Percentiles rank a stretch among this genome's conserved stretches.
Evolutionary conservation across 768 basidiomycete species (phyloP).

Genomic region (Cantharellus anzutake): DNA sequence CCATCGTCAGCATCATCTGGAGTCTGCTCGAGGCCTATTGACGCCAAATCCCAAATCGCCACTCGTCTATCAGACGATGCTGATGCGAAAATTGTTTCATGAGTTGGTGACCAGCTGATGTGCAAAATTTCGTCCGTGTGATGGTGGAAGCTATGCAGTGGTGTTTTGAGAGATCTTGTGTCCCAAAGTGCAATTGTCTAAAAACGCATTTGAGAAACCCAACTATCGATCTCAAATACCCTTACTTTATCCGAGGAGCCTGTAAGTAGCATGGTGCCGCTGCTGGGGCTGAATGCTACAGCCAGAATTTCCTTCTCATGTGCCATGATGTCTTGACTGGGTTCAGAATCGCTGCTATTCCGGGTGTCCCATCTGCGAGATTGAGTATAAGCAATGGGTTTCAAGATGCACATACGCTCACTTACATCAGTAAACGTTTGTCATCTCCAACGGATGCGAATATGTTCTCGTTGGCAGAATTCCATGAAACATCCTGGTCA

Average conservation of each 20-base stretch:
- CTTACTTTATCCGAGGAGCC: constrained; percentile 85
- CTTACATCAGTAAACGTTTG: constrained; percentile 81
- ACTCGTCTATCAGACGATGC: constrained; percentile 85
- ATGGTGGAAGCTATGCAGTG: constrained; percentile 76
- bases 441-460: constrained; percentile 96
- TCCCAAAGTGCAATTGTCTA: constrained; percentile 86
- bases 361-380: constrained; percentile 62
- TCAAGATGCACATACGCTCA: constrained; percentile 3
- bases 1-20: constrained; percentile 98
- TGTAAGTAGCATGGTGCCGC: constrained; percentile 63
- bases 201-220: not conserved
- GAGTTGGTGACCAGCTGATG: constrained; percentile 88
- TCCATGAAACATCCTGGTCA: constrained; percentile 88
- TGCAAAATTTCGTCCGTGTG: constrained; percentile 93
- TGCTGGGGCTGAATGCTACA: constrained; percentile 75
- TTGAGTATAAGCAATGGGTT: not conserved
- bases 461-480: constrained; percentile 56
- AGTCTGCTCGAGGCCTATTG: constrained; percentile 88
- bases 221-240: not conserved
- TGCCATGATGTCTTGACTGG: constrained; percentile 55
- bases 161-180: constrained; percentile 34
- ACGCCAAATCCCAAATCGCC: constrained; percentile 84
- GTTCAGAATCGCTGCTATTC: constrained; percentile 32
- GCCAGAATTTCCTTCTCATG: constrained; percentile 84
- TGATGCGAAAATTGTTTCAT: constrained; percentile 81